Evolutionary conservation across 176 grass and related monocot species (phyloP), one percentile per base, ranked within the genome.

Genomic region (Phoenix roebelenii): DNA sequence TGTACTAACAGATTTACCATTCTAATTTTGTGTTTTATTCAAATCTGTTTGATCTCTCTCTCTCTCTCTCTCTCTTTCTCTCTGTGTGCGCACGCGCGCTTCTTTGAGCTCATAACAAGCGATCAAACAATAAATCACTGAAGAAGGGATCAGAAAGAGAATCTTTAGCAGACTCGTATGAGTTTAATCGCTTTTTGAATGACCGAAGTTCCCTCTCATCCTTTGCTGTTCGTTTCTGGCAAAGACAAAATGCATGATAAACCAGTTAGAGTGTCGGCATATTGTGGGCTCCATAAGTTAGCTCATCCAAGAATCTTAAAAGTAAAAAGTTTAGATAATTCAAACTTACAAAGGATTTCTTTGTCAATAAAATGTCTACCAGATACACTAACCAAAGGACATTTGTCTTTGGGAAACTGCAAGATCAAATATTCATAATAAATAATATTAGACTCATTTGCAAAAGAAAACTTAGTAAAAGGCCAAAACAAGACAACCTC

Each of bases 341-440:
- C 35, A 14, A 73, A 77, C 87, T 79, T 70, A 97, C 92, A 52
- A 72, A 84, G 6, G 81, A 61, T 78, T 87, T 88, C 65, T 97
- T 91, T 6, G 35, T 44, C 23, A 97, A 72, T 4, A 97, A 80
- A 58, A 88, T 80, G 50, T 97, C 87, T 1, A 97, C 84, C 15
- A 96, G 83, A 73, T 97, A 97, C n/a, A 91, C 63, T 71, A 97
- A 57, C 92, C 92, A 97, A n/a, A 73, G 78, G 7, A 88, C 83
- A 60, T 97, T 97, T 25, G 87, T 97, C 80, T 88, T 74, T 16
- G 84, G 92, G 54, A 85, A 91, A 72, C 92, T 97, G 83, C 63
- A 79, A 2, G 18, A 51, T 59, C 44, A 71, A 20, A 22, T 16
- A 71, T 25, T 25, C 5, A 26, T 51, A 59, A 60, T 15, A 51